Evolutionary conservation across 257 asterid species (phyloP).

Genomic region (Solanum appendiculatum): DNA sequence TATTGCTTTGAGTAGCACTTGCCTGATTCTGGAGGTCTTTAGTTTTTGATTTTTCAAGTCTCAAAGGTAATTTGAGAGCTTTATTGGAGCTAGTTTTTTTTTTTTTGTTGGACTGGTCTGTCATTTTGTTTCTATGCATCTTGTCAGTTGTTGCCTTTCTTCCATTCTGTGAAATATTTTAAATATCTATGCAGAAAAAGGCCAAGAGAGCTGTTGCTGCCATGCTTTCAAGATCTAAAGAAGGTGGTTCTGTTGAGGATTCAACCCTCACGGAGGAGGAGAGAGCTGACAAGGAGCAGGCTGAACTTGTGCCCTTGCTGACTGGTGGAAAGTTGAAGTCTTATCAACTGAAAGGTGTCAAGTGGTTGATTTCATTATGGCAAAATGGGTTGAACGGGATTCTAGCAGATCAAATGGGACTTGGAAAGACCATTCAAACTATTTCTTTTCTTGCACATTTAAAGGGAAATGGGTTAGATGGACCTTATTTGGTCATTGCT

Average conservation of each 20-base stretch:
- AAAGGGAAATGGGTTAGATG: slow-evolving; percentile 89
- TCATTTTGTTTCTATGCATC: not conserved
- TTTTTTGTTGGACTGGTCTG: not conserved
- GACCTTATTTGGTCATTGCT: slow-evolving; percentile 89
- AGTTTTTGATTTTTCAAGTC: not conserved
- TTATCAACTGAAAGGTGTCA: slow-evolving; percentile 90
- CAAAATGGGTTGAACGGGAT: slow-evolving; percentile 98
- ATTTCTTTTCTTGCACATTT: slow-evolving; percentile 94
- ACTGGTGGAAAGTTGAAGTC: slow-evolving; percentile 95
- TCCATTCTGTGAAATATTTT: not conserved
- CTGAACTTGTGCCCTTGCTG: slow-evolving; percentile 75
- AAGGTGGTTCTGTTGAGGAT: slow-evolving; percentile 56
- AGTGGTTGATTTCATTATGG: slow-evolving; percentile 99
- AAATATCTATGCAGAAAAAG: slow-evolving; percentile 32
- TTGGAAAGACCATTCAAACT: slow-evolving; percentile 96
- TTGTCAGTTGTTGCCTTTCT: not conserved
- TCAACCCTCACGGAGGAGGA: slow-evolving; percentile 57
- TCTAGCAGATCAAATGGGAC: slow-evolving; percentile 99
- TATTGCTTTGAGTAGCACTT: not conserved
- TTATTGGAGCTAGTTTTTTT: not conserved
- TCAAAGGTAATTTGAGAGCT: not conserved
- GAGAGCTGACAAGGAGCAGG: slow-evolving; percentile 75
- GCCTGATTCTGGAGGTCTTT: not conserved
- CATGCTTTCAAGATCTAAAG: slow-evolving; percentile 77
- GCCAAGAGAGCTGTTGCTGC: slow-evolving; percentile 96